These are phyloP conservation scores for Biscogniauxia marginata DNA, from an alignment of 2,329 filamentous ascomycete genomes.

Conservation along the genomic window DNA sequence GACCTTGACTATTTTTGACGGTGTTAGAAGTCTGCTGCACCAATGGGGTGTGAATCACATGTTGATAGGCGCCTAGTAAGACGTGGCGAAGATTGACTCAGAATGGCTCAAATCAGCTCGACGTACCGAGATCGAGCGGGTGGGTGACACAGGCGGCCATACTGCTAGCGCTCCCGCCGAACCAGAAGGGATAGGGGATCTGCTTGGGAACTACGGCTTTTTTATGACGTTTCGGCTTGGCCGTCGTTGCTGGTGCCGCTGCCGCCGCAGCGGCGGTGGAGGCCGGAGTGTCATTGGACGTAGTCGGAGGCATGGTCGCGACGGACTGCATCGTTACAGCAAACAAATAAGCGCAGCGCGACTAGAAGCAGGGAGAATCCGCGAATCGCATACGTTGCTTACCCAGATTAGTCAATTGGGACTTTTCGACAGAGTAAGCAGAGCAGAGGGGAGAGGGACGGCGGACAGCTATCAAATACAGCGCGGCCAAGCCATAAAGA, in stretches of 20 bases:
- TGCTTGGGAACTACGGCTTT: slow-evolving; percentile 41
- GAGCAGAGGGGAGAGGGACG: not conserved
- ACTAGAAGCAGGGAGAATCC: slow-evolving; percentile 12
- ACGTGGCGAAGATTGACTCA: not conserved
- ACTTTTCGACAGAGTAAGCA: slow-evolving; percentile 3
- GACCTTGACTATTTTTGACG: slow-evolving; percentile 56
- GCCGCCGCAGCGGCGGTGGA: slow-evolving; percentile 20
- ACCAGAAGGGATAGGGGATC: slow-evolving; percentile 80
- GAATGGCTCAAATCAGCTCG: too few relatives aligned
- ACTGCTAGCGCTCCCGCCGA: slow-evolving; percentile 91
- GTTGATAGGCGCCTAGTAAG: not conserved
- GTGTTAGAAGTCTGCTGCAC: not conserved
- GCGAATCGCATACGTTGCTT: slow-evolving; percentile 5
- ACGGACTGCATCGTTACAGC: slow-evolving; percentile 30
- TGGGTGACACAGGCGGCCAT: slow-evolving; percentile 91
- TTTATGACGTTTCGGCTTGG: slow-evolving; percentile 34
- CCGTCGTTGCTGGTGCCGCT: slow-evolving; percentile 18
- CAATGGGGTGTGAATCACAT: too few relatives aligned
- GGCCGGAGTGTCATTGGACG: slow-evolving; percentile 20
- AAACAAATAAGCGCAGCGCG: slow-evolving; percentile 7
- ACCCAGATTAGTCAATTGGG: slow-evolving; percentile 1
- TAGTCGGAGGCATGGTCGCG: slow-evolving; percentile 19
- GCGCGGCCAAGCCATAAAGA: slow-evolving; percentile 25
- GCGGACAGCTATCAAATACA: slow-evolving; percentile 18
- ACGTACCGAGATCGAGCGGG: slow-evolving; percentile 84